These are phyloP conservation scores for Trichophyton simii DNA, from an alignment of 2,329 filamentous ascomycete species.

Conservation along the genomic window DNA sequence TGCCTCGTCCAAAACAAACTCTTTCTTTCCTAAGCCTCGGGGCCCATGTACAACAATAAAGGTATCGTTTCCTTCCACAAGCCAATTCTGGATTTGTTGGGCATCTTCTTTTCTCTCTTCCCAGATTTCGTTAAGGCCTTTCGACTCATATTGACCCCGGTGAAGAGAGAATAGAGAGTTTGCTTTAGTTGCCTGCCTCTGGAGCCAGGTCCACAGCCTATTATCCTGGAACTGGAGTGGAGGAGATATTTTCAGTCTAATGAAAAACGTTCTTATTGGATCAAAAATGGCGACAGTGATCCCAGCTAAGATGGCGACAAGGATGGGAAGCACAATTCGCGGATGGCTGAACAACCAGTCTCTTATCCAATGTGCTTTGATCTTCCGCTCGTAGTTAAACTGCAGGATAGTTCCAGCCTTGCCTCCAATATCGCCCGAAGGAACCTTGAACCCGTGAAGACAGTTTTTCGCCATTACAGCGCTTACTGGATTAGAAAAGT, in stretches of 20 bases:
- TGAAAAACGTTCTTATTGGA: slow-evolving; percentile 84
- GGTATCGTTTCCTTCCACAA: slow-evolving; percentile 77
- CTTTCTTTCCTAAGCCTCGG: slow-evolving; percentile 78
- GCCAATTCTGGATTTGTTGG: slow-evolving; percentile 68
- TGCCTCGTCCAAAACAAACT: slow-evolving; percentile 75
- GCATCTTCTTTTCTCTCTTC: slow-evolving; percentile 74
- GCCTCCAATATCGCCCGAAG: slow-evolving; percentile 58
- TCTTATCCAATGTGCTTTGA: slow-evolving; percentile 65
- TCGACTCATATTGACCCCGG: slow-evolving; percentile 42
- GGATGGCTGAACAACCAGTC: slow-evolving; percentile 83
- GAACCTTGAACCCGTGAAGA: slow-evolving; percentile 68
- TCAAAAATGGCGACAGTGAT: slow-evolving; percentile 85
- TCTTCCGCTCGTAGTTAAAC: slow-evolving; percentile 68
- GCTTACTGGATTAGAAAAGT: slow-evolving; percentile 60
- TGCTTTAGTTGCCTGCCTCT: slow-evolving; percentile 44
- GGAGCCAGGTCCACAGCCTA: slow-evolving; percentile 66
- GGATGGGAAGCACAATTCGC: slow-evolving; percentile 68
- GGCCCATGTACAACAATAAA: slow-evolving; percentile 92
- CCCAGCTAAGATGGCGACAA: slow-evolving; percentile 70
- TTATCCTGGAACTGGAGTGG: slow-evolving; percentile 64
- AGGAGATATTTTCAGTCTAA: slow-evolving; percentile 73
- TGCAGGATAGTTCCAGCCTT: slow-evolving; percentile 64
- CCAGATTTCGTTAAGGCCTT: slow-evolving; percentile 69
- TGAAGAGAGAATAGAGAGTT: slow-evolving; percentile 34
- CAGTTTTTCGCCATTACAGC: slow-evolving; percentile 87